phyloP scores from a whole-genome alignment of 805 yeast genomes.

The Metschnikowia matae region DNA sequence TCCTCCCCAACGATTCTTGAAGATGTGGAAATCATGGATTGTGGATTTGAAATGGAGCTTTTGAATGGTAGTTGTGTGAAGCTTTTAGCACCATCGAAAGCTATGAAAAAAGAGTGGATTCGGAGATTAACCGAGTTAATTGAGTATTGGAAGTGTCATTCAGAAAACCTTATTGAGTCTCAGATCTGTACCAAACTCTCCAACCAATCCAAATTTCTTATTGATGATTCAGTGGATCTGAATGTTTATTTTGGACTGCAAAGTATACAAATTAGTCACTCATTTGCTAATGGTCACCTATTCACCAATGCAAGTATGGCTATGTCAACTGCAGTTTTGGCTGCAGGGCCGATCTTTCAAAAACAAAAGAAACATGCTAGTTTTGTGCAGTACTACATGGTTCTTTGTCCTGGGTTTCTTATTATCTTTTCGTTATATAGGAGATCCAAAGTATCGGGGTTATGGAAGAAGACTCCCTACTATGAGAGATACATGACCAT shows the following conservation, averaged over 20 bases:
- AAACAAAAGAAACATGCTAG: slow-evolving; percentile 66
- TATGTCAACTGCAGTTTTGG: slow-evolving; percentile 54
- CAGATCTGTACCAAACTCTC: slow-evolving; percentile 33
- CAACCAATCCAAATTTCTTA: slow-evolving; percentile 46
- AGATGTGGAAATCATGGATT: slow-evolving; percentile 35
- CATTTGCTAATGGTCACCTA: slow-evolving; percentile 48
- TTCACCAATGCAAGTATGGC: slow-evolving; percentile 57
- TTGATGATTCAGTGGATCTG: slow-evolving; percentile 57
- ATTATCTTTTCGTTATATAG: slow-evolving; percentile 50
- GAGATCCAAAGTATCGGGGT: slow-evolving; percentile 44
- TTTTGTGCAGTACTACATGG: slow-evolving; percentile 57
- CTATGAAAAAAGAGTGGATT: slow-evolving; percentile 64
- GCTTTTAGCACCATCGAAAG: slow-evolving; percentile 52
- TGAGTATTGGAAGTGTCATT: slow-evolving; percentile 55
- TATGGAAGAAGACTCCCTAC: slow-evolving; percentile 43
- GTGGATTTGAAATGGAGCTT: slow-evolving; percentile 51
- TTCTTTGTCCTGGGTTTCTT: slow-evolving; percentile 68
- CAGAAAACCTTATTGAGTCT: slow-evolving; percentile 36
- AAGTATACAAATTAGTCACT: slow-evolving; percentile 21
- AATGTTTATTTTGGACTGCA: slow-evolving; percentile 37
- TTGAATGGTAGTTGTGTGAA: slow-evolving; percentile 43
- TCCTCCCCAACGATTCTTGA: slow-evolving; percentile 21
- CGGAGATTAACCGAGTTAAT: slow-evolving; percentile 39
- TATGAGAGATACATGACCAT: slow-evolving; percentile 54
- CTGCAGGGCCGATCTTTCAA: slow-evolving; percentile 64